Conservation (phyloP, 306 rosid genomes). For the Oxytropis ochrocephala region DNA sequence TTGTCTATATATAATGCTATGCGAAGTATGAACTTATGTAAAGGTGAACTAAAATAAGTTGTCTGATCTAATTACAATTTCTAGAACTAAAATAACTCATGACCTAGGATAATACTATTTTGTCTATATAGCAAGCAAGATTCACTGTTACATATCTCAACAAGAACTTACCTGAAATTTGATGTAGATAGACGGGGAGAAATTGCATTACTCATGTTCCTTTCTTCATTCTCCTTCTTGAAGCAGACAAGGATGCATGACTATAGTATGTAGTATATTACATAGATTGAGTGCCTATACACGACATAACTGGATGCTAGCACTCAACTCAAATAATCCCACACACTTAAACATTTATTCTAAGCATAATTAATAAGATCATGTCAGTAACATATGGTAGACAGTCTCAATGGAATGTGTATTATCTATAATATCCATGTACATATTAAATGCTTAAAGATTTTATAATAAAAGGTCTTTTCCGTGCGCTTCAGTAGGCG, state of each 20-base stretch:
- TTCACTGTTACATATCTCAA: background rate
- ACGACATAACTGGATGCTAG: background rate
- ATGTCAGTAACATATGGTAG: background rate
- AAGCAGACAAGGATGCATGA: background rate
- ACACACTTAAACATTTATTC: background rate
- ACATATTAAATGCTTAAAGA: no score
- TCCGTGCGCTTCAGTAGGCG: background rate
- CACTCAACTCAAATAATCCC: background rate
- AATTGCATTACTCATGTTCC: background rate
- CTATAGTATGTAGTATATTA: background rate
- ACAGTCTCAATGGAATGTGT: background rate
- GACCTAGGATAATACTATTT: no score
- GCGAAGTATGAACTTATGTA: background rate
- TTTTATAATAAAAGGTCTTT: background rate
- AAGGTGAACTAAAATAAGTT: background rate
- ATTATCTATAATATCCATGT: background rate
- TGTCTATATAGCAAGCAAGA: no score
- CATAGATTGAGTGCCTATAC: background rate
- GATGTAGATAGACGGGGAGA: background rate
- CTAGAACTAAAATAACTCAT: no score
- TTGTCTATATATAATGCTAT: background rate
- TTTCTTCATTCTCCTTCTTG: background rate
- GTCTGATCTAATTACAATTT: background rate
- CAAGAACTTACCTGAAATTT: background rate
- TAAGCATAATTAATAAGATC: background rate